phyloP scores from a whole-genome alignment of 805 yeast genomes.

The Metschnikowia shivogae region DNA sequence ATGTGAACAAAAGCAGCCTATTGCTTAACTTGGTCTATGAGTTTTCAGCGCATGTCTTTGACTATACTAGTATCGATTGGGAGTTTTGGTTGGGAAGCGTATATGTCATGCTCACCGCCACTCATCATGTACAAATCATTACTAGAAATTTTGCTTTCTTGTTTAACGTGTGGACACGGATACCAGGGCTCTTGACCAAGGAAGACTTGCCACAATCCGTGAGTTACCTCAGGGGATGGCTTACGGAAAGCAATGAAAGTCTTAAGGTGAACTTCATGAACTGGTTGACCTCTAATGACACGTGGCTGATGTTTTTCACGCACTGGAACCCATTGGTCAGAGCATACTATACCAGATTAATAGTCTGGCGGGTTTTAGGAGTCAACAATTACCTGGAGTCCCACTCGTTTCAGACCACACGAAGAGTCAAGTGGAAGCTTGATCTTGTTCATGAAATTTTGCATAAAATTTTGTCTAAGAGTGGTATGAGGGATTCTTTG shows the following conservation, averaged over 20 bases:
- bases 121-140: conserved; percentile 60
- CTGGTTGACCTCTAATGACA: conserved; percentile 49
- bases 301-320: conserved; percentile 57
- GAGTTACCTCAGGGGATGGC: conserved; percentile 32
- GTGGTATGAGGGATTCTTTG: not conserved
- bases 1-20: conserved; percentile 35
- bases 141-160: conserved; percentile 61
- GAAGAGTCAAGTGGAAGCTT: conserved; percentile 29
- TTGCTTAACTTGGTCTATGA: conserved; percentile 40
- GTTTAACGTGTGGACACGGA: conserved; percentile 69
- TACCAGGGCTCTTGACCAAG: conserved; percentile 41
- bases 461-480: conserved; percentile 5
- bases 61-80: conserved; percentile 53
- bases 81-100: conserved; percentile 67
- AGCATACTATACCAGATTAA: conserved; percentile 58
- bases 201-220: conserved; percentile 2
- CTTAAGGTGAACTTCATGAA: conserved; percentile 46
- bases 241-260: conserved; percentile 33
- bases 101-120: conserved; percentile 50
- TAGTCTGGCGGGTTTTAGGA: conserved; percentile 63
- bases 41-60: conserved; percentile 31
- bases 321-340: conserved; percentile 82
- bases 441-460: conserved; percentile 20
- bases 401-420: conserved; percentile 26
- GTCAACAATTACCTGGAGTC: conserved; percentile 37